Evolutionary conservation across 495 filamentous ascomycete species (phyloP), one percentile per base, ranked within the genome.

Genomic region (Aspergillus diversus): DNA sequence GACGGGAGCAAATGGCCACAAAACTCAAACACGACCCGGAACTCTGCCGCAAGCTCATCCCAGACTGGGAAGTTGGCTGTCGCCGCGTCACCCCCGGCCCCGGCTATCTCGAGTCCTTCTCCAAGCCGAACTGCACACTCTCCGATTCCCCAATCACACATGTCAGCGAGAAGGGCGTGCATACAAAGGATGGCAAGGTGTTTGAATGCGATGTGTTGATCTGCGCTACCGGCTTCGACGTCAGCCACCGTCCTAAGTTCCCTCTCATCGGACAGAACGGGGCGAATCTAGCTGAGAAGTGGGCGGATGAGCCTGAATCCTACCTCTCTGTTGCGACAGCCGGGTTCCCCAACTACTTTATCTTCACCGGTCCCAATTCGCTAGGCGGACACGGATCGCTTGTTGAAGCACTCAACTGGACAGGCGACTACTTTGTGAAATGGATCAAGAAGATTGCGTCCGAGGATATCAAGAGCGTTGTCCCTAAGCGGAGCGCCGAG

Each of bases 191-290:
- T 66, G 69, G 81, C 60, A 72, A 80, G 39, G 70, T 56, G 9
- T 65, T 75, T 33, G 81, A 85, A 27, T 77, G 83, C 43, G 83
- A 80, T 55, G 66, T 84, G 50, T 53, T 80, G 11, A 67, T 83
- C 39, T 84, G 80, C 65, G 72, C 80, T 8, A 82, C 80, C 0
- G 83, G 83, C 1, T 86, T 84, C 61, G 77, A 84, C 47, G 73
- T 77, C 4, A 77, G 74, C 6, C 77, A 72, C 57, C 57, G 71
- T n/a, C 77, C 80, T 1, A 62, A 55, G 4, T 82, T 68, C 56
- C 72, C 71, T 1, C 59, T 83, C 7, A 42, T 76, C 11, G 81
- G 81, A 0, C 72, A 67, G 7, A 65, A 77, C 9, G 75, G 75
- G 7, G 67, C 69, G 8, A 69, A 63, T 17, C 67, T 82, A 1